A percentile compares a stretch with the other conserved stretches of the same genome.
phyloP scores from a whole-genome alignment of 352 stramenopile genomes.

The Phytophthora rubi region DNA sequence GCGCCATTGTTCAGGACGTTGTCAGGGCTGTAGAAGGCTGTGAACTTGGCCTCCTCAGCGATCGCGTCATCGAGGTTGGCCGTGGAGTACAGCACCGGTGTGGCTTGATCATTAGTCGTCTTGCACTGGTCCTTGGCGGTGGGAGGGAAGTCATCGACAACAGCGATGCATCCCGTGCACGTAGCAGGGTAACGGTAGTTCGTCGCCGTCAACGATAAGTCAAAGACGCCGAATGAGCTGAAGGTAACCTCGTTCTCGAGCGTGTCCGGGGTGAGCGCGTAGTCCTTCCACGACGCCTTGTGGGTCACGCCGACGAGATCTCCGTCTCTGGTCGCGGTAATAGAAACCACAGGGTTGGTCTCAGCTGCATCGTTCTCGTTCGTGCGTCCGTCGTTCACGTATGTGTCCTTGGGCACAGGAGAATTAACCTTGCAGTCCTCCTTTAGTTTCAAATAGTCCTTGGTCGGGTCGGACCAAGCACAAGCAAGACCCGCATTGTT shows the following conservation, averaged over 20 bases:
- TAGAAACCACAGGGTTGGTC: slow-evolving; percentile 14
- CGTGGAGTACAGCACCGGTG: slow-evolving; percentile 3
- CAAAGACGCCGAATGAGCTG: slow-evolving; percentile 34
- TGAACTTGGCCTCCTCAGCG: slow-evolving; percentile 20
- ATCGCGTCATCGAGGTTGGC: slow-evolving; percentile 16
- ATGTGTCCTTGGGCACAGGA: slow-evolving; percentile 30
- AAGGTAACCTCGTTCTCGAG: slow-evolving; percentile 32
- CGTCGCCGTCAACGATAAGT: slow-evolving; percentile 29
- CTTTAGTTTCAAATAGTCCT: slow-evolving; percentile 3
- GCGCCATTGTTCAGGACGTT: slow-evolving; percentile 31
- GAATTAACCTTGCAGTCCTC: slow-evolving; percentile 12
- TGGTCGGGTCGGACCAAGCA: not conserved
- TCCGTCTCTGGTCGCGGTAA: slow-evolving; percentile 18
- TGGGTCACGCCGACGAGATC: not conserved
- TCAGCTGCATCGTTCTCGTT: slow-evolving; percentile 18
- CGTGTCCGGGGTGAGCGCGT: not conserved
- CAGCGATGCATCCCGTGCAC: slow-evolving; percentile 32
- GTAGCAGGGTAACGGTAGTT: slow-evolving; percentile 25
- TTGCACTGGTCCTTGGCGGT: slow-evolving; percentile 10
- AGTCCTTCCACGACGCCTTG: slow-evolving; percentile 26
- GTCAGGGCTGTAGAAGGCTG: slow-evolving; percentile 13
- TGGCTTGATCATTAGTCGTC: slow-evolving; percentile 1
- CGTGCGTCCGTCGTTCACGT: slow-evolving; percentile 23
- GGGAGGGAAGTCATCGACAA: slow-evolving; percentile 31
- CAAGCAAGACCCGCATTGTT: slow-evolving; percentile 13